Evolutionary conservation across 2,329 filamentous ascomycete species (phyloP).

Genomic region (Cadophora malorum): DNA sequence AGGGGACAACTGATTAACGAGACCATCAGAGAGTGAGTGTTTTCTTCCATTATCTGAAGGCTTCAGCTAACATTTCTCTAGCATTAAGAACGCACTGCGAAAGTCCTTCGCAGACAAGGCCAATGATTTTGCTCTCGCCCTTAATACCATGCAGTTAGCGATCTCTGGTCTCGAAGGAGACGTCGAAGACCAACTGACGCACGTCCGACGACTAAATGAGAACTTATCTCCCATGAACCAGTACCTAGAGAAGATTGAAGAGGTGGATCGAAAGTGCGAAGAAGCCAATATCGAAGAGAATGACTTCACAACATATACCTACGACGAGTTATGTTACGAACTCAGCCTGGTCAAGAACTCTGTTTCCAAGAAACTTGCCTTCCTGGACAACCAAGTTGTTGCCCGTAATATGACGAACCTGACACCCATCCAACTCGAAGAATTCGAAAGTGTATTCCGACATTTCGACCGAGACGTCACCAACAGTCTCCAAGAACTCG

Average conservation of each 20-base stretch:
- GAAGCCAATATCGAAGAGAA: conserved; percentile 99
- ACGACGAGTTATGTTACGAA: conserved; percentile 95
- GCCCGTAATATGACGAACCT: conserved; percentile 98
- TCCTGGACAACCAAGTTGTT: conserved; percentile 98
- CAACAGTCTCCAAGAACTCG: conserved; percentile 89
- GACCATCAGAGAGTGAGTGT: conserved; percentile 85
- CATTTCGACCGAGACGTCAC: conserved; percentile 95
- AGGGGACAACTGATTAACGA: conserved; percentile 96
- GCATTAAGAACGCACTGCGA: conserved; percentile 93
- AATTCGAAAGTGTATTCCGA: conserved; percentile 97
- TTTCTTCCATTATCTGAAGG: conserved; percentile 38
- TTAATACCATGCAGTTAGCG: conserved; percentile 93
- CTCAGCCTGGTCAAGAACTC: conserved; percentile 88
- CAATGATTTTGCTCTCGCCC: conserved; percentile 93
- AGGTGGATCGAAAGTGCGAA: conserved; percentile 84
- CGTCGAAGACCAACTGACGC: conserved; percentile 89
- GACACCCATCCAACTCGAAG: conserved; percentile 96
- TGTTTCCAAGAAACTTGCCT: conserved; percentile 94
- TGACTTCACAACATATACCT: conserved; percentile 98
- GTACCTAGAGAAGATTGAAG: conserved; percentile 86
- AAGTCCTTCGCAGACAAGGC: conserved; percentile 96
- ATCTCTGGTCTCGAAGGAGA: conserved; percentile 98
- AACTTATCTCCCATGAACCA: conserved; percentile 89
- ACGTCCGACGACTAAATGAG: conserved; percentile 83
- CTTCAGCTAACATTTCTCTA: conserved; percentile 43